These are phyloP conservation scores for Erodium texanum DNA, from an alignment of 441 rosid genomes.

Conservation along the genomic window DNA sequence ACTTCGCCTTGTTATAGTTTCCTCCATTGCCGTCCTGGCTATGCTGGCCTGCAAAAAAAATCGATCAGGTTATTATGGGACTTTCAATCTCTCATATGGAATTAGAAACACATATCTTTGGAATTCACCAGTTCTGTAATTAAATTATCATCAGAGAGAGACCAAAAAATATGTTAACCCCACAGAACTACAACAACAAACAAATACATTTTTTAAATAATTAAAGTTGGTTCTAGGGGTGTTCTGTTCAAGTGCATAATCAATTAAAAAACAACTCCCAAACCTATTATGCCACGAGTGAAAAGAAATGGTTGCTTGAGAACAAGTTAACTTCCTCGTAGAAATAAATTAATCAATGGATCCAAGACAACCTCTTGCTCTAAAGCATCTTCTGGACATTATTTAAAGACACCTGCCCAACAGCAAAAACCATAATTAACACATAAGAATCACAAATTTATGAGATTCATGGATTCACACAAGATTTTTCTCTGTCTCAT, in stretches of 20 bases:
- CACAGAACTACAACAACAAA: not conserved
- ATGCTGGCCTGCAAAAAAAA: not conserved
- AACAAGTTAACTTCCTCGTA: not conserved
- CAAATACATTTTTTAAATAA: not conserved
- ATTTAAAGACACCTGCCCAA: not conserved
- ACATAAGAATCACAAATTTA: not conserved
- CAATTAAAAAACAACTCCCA: not conserved
- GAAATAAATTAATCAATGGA: not conserved
- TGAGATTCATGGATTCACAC: conserved; percentile 20
- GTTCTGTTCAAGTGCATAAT: not conserved
- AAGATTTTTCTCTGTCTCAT: conserved; percentile 15
- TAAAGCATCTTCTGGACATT: not conserved
- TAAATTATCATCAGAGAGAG: not conserved
- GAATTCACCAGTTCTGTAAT: not conserved
- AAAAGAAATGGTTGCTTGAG: not conserved
- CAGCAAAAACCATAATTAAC: not conserved
- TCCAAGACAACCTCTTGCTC: conserved; percentile 3
- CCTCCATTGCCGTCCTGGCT: not conserved
- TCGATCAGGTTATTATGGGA: not conserved
- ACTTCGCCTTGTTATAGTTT: not conserved
- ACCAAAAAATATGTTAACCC: not conserved
- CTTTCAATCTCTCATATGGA: not conserved
- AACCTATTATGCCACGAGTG: not conserved
- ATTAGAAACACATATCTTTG: not conserved
- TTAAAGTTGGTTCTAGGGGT: not conserved